Evolutionary conservation across 208 protist species (phyloP), one percentile per base, ranked within the genome.

Genomic region (Angomonas ambiguus): DNA sequence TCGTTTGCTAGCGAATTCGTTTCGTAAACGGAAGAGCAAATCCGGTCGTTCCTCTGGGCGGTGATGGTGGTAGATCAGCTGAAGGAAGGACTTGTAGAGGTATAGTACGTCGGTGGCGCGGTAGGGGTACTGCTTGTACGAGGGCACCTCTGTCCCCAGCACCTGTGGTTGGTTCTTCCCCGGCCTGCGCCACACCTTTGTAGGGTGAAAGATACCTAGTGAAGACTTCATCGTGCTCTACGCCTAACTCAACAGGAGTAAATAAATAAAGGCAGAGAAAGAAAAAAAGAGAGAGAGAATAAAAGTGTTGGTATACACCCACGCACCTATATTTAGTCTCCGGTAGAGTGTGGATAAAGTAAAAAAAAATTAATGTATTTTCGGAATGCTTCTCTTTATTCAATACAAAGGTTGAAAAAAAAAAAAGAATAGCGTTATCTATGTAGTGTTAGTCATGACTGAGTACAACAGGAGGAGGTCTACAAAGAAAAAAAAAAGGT

Each of bases 11-110:
- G 69, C 27, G 56, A 93, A 95, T 69, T 93, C 85, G 34, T 92
- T 88, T 35, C 85, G 90, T 38, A 95, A 71, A 0, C 86, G 83
- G 56, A 92, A 91, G 2, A 85, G 74, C 56, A 91, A 53, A 32
- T 93, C 90, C 10, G 62, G 60, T 2, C 83, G 79, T 58, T 93
- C 87, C 67, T 85, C 76, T 0, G 85, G 82, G 0, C 74, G 68
- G 62, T 93, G 74, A 41, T 81, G 62, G 57, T 76, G 74, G 66
- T 92, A 80, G 60, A 95, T 88, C 64, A 93, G 83, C n/a, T 79
- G 79, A 10, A 92, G 79, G 35, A 95, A 92, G 67, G 82, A 65
- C 2, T 78, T 71, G 72, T 95, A 95, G 2, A 93, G 72, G 45
- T 85, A 61, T 16, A 95, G 71, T 0, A 82, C 77, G 24, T 93